Conservation (phyloP, 805 yeast genomes). For the Wickerhamiella allomyrinae region DNA sequence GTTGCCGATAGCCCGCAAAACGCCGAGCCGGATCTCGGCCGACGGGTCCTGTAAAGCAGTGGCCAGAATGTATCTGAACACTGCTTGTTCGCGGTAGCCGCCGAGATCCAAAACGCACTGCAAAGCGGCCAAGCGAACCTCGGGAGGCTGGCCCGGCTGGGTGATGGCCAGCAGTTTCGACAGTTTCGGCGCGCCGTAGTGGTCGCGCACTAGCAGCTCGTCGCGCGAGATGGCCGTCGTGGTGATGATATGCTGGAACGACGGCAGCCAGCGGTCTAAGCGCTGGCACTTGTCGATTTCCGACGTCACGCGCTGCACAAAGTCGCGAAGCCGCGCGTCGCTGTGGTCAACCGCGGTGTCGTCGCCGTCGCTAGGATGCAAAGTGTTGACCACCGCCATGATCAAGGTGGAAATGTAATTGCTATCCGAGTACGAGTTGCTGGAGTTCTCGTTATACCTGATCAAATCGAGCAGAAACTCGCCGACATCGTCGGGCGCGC, state of each 20-base stretch:
- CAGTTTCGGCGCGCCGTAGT: constrained; percentile 37
- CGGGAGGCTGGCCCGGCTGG: constrained; percentile 31
- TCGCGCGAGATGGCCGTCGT: constrained; percentile 44
- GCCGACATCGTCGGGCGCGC: constrained; percentile 44
- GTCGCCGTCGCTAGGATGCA: constrained; percentile 13
- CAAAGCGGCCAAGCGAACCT: constrained; percentile 54
- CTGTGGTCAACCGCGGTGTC: constrained; percentile 6
- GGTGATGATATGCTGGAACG: constrained; percentile 45
- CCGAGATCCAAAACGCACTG: constrained; percentile 58
- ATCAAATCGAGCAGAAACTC: constrained; percentile 54
- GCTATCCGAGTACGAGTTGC: constrained; percentile 61
- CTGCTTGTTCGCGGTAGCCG: constrained; percentile 50
- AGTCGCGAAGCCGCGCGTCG: constrained; percentile 18
- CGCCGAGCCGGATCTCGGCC: constrained; percentile 34
- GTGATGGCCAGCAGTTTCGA: constrained; percentile 45
- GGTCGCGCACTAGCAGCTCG: constrained; percentile 41
- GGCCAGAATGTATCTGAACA: constrained; percentile 49
- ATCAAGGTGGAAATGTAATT: constrained; percentile 49
- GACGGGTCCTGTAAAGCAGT: constrained; percentile 43
- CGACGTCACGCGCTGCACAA: constrained; percentile 35
- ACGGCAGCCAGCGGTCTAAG: constrained; percentile 77
- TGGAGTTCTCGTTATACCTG: constrained; percentile 73
- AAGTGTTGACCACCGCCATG: constrained; percentile 34
- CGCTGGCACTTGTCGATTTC: constrained; percentile 66
- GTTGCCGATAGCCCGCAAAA: constrained; percentile 34